Evolutionary conservation across 164 flowering plant genomes (phyloP).

Genomic region (grape (Vitis vinifera)): ASM3070453v1 NC_081809.1:6928501-6929000

Average conservation of each 20-base stretch:
- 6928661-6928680: constrained; percentile 38
- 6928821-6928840: constrained; percentile 21
- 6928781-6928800: neutral
- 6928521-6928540: too few species aligned
- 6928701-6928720: constrained; percentile 29
- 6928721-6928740: neutral
- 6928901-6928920: too few species aligned
- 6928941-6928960: neutral
- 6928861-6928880: constrained; percentile 36
- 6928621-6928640: neutral
- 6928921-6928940: neutral
- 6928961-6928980: constrained; percentile 33
- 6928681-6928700: constrained; percentile 33
- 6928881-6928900: neutral
- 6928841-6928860: constrained; percentile 19
- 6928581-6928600: too few species aligned
- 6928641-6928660: constrained; percentile 36
- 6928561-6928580: too few species aligned
- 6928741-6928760: neutral
- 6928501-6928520: too few species aligned
- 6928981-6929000: constrained; percentile 25
- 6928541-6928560: too few species aligned
- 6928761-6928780: neutral
- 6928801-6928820: constrained; percentile 26
- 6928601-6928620: too few species aligned